phyloP scores from a whole-genome alignment of 768 basidiomycete genomes.

The Leucocoprinus sp. region DNA sequence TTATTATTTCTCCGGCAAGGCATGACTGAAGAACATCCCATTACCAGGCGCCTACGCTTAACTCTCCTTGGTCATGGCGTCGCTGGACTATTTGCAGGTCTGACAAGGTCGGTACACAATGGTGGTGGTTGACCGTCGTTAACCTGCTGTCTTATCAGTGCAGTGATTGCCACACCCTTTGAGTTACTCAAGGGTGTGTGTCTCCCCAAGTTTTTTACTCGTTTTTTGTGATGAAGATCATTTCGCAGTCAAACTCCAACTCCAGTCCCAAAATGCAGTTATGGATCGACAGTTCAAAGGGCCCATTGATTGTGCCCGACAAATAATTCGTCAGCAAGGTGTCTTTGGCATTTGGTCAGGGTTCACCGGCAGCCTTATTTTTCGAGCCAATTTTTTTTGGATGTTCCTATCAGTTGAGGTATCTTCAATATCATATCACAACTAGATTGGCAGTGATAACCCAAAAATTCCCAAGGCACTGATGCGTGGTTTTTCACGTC shows the following conservation, averaged over 20 bases:
- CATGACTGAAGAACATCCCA: slow-evolving; percentile 43
- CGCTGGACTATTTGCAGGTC: slow-evolving; percentile 61
- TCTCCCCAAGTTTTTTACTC: slow-evolving; percentile 7
- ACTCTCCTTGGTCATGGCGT: slow-evolving; percentile 58
- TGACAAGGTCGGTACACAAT: slow-evolving; percentile 46
- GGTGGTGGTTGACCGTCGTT: not conserved
- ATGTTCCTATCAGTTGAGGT: slow-evolving; percentile 73
- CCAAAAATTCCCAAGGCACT: slow-evolving; percentile 32
- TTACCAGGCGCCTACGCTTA: slow-evolving; percentile 39
- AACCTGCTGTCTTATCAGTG: slow-evolving; percentile 28
- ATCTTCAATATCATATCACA: slow-evolving; percentile 7
- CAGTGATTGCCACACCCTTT: slow-evolving; percentile 66
- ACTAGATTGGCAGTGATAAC: slow-evolving; percentile 13
- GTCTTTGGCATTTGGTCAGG: slow-evolving; percentile 66
- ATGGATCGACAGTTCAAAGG: slow-evolving; percentile 52
- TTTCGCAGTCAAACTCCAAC: slow-evolving; percentile 52
- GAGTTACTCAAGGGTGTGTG: slow-evolving; percentile 66
- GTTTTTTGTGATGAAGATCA: slow-evolving; percentile 23
- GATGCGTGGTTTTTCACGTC: slow-evolving; percentile 49
- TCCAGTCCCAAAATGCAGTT: slow-evolving; percentile 47
- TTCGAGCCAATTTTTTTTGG: slow-evolving; percentile 69
- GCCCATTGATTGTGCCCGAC: slow-evolving; percentile 57
- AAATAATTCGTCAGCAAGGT: slow-evolving; percentile 58
- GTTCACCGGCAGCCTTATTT: slow-evolving; percentile 63
- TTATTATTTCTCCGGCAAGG: slow-evolving; percentile 45